Base-by-base conservation (phyloP, 225 moss, liverwort and hornwort genomes). In the Ulota crispa region DNA sequence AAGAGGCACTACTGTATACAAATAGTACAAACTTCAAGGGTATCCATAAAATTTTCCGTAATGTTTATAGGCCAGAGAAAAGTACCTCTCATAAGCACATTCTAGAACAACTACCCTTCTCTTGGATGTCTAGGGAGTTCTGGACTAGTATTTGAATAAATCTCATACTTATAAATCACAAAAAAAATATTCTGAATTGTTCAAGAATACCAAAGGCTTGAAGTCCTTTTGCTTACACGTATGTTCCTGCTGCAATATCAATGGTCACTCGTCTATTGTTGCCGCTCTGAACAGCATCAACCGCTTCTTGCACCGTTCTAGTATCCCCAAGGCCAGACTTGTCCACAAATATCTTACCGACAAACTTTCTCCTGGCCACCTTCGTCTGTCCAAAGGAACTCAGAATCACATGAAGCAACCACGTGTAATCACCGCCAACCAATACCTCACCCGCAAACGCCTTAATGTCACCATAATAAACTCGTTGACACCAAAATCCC, bases 241-340 rank as follows among this genome's bases (percentile, higher is more conserved):
- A 87, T 0, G 32, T 87, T 54, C 83, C 84, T 4, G 83, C 67
- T 32, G 80, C 80, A 27, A 87, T 80, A 4, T 26, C 0, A 13
- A 87, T 87, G 41, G 72, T 87, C 27, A 87, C 86, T 42, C 50
- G 77, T 21, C 62, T 72, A 27, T 52, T 80, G 62, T 83, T 87
- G 60, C 73, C 83, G 15, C 21, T 67, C 28, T 19, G 31, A 19
- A 87, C 87, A 61, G 76, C 77, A 80, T 83, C 68, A 10, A 87
- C 77, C 62, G 87, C 87, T 61, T 75, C 80, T 32, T 87, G 83
- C 45, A 87, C 80, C 1, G 60, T 72, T 54, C 3, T 23, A 19
- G 72, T 32, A 23, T 83, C 73, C 32, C 83, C 34, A 61, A 1
- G 19, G 7, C 83, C 87, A 34, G 72, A 80, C 23, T 83, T 71